Percentiles rank a stretch among this genome's conserved stretches.
phyloP scores from a whole-genome alignment of 768 basidiomycete genomes.

The Suillus variegatus region DNA sequence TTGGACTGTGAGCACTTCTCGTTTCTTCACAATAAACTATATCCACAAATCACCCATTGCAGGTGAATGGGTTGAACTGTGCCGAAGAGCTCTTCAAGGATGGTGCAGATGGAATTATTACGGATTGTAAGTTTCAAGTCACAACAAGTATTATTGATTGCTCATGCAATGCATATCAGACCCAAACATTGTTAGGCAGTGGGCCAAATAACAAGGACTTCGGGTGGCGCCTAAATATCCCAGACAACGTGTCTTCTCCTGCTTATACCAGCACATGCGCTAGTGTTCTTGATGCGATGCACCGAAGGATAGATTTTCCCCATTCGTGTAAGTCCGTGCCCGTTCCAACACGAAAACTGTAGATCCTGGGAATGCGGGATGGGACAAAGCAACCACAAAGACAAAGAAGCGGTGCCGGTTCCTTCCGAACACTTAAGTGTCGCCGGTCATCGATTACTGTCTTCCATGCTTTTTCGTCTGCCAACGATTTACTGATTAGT shows the following conservation, averaged over 20 bases:
- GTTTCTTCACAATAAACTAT: too few species aligned
- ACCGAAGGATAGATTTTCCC: neutral
- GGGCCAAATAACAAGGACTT: constrained; percentile 53
- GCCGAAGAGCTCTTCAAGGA: constrained; percentile 60
- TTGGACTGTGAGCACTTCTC: constrained; percentile 59
- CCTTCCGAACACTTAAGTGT: too few species aligned
- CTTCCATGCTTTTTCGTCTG: neutral
- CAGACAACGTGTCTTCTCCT: constrained; percentile 59
- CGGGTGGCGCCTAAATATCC: constrained; percentile 58
- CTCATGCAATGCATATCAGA: constrained; percentile 29
- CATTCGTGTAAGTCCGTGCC: neutral
- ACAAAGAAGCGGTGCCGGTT: too few species aligned
- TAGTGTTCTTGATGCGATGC: constrained; percentile 5
- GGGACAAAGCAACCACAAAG: too few species aligned
- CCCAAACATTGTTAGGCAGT: constrained; percentile 57
- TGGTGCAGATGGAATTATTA: constrained; percentile 77
- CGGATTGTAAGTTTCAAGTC: constrained; percentile 51
- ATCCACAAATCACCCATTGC: neutral
- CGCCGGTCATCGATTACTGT: neutral
- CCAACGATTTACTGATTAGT: too few species aligned
- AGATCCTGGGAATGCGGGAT: too few species aligned
- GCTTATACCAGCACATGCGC: constrained; percentile 56
- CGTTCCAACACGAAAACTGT: too few species aligned
- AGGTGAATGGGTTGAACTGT: constrained; percentile 65
- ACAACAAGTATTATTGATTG: neutral